Percentiles rank a stretch among this genome's conserved stretches.
These are phyloP conservation scores for Neurospora sp. DNA, from an alignment of 2,329 filamentous ascomycete genomes.

Conservation along the genomic window DNA sequence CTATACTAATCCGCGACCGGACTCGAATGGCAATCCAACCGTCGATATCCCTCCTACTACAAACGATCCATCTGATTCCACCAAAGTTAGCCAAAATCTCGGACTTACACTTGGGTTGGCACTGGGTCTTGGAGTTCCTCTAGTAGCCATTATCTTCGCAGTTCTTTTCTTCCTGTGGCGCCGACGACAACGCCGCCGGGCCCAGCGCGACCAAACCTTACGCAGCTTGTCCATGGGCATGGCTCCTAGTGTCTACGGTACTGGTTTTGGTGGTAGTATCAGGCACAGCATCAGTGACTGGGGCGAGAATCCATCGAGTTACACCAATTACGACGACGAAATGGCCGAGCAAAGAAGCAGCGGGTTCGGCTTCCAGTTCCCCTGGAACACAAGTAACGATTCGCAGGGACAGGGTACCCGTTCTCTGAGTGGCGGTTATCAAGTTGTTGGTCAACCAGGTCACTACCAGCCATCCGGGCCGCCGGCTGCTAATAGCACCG, in stretches of 20 bases:
- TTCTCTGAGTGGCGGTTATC: neutral
- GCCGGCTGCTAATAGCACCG: neutral
- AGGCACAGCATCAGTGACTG: neutral
- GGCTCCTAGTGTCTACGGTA: neutral
- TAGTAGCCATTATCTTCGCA: conserved; percentile 36
- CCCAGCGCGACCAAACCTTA: conserved; percentile 34
- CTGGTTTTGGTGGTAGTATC: neutral
- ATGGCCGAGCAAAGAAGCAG: neutral
- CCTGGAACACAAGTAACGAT: neutral
- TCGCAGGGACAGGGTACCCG: neutral
- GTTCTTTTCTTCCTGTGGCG: conserved; percentile 35
- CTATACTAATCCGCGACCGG: conserved; percentile 36
- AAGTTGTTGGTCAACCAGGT: neutral
- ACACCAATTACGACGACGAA: neutral
- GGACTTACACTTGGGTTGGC: conserved; percentile 9
- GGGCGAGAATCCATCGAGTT: neutral
- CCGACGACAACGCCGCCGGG: conserved; percentile 28
- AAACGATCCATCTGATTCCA: neutral
- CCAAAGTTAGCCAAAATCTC: neutral
- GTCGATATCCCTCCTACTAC: conserved; percentile 7
- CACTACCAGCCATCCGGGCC: neutral
- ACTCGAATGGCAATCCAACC: neutral
- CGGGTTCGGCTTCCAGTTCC: neutral
- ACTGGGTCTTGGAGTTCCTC: conserved; percentile 51
- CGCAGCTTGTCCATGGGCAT: conserved; percentile 39